Percentiles rank a stretch among this genome's conserved stretches.
phyloP scores from a whole-genome alignment of 805 yeast species.

The Grigorovia humatica region DNA sequence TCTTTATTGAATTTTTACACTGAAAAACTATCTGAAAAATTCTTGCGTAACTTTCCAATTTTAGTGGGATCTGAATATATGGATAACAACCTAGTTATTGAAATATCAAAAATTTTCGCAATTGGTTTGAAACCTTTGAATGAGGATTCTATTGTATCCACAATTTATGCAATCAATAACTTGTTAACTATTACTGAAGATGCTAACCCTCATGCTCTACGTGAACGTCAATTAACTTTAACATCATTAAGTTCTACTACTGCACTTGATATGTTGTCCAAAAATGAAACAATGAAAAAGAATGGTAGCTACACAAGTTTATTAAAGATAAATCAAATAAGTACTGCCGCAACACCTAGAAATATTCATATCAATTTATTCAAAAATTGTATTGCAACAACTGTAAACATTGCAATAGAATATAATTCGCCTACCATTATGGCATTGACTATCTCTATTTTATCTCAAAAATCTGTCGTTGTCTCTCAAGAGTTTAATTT shows the following conservation, averaged over 20 bases:
- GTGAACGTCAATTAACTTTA: slow-evolving; percentile 28
- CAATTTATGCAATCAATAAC: slow-evolving; percentile 76
- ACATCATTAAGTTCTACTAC: slow-evolving; percentile 6
- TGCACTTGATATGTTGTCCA: neutral
- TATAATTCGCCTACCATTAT: slow-evolving; percentile 66
- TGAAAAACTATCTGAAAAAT: slow-evolving; percentile 26
- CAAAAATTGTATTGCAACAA: slow-evolving; percentile 59
- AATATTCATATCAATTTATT: slow-evolving; percentile 25
- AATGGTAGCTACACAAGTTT: neutral
- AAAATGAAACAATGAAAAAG: neutral
- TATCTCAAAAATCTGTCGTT: slow-evolving; percentile 60
- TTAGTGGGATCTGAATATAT: slow-evolving; percentile 48
- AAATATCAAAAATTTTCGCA: slow-evolving; percentile 50
- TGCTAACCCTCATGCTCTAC: slow-evolving; percentile 29
- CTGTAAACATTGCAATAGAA: slow-evolving; percentile 52
- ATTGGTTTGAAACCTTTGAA: slow-evolving; percentile 56
- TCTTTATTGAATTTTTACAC: slow-evolving; percentile 38
- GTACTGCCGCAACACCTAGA: slow-evolving; percentile 12
- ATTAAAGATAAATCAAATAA: slow-evolving; percentile 1
- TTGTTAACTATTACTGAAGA: slow-evolving; percentile 47
- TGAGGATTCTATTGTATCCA: slow-evolving; percentile 74
- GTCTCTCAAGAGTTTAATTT: slow-evolving; percentile 44
- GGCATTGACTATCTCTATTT: slow-evolving; percentile 66
- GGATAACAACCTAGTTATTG: slow-evolving; percentile 35
- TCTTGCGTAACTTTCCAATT: slow-evolving; percentile 37